These are phyloP conservation scores for Dactylellina sp. DNA, from an alignment of 2,329 filamentous ascomycete species.

Conservation along the genomic window DNA sequence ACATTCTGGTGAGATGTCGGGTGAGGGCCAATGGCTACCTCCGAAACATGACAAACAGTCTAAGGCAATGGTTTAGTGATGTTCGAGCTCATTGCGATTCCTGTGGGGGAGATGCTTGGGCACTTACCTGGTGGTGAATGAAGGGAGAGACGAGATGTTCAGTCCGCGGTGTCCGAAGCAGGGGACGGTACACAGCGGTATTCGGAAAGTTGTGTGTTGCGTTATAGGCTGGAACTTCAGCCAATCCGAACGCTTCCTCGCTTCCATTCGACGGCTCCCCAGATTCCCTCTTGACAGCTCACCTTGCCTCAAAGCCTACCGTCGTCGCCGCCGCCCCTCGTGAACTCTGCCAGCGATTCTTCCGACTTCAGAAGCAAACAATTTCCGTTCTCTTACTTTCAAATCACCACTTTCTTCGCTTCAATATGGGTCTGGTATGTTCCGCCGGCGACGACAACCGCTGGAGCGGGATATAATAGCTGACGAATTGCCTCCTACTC, in stretches of 20 bases:
- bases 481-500: slow-evolving; percentile 42
- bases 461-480: slow-evolving; percentile 10
- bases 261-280: not conserved
- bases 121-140: slow-evolving; percentile 4
- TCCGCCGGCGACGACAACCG: slow-evolving; percentile 12
- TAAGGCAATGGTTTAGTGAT: not conserved
- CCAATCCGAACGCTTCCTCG: slow-evolving; percentile 20
- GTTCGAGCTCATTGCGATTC: not conserved
- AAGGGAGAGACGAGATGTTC: not conserved
- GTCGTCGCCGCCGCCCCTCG: slow-evolving; percentile 6
- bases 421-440: slow-evolving; percentile 53
- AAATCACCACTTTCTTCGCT: slow-evolving; percentile 8
- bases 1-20: not conserved
- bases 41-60: not conserved
- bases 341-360: slow-evolving; percentile 4
- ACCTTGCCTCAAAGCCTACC: slow-evolving; percentile 18
- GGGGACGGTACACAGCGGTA: too few species aligned
- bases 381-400: not conserved
- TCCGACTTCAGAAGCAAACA: slow-evolving; percentile 5
- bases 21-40: not conserved
- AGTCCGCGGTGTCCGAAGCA: not conserved
- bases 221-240: slow-evolving; percentile 11
- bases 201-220: slow-evolving; percentile 41
- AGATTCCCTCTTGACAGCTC: slow-evolving; percentile 41
- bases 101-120: not conserved